Evolutionary conservation across 1,284 basidiomycete species (phyloP).

Genomic region (Ustilago tritici): DNA sequence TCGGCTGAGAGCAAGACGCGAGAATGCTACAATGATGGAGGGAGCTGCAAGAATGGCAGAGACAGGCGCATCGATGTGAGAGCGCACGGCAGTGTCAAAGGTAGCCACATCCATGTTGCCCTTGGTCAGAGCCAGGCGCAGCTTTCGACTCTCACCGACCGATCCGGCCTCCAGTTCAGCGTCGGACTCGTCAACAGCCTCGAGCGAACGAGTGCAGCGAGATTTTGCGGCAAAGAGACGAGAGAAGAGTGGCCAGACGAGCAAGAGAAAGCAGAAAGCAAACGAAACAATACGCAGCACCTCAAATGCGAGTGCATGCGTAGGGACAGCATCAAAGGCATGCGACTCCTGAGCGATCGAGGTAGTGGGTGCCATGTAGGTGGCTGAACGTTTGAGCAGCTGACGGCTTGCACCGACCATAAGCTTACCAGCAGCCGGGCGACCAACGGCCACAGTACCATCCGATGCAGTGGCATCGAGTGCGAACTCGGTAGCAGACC

Average conservation of each 20-base stretch:
- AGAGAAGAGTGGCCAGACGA: constrained; percentile 51
- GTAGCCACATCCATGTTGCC: constrained; percentile 32
- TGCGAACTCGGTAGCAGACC: constrained; percentile 51
- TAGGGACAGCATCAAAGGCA: constrained; percentile 54
- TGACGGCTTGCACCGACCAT: constrained; percentile 64
- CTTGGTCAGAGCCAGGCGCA: constrained; percentile 28
- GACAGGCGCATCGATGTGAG: constrained; percentile 20
- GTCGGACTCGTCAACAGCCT: not conserved
- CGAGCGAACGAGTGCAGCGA: constrained; percentile 2
- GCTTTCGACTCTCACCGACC: constrained; percentile 19
- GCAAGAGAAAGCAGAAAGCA: constrained; percentile 43
- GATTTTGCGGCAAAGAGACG: constrained; percentile 18
- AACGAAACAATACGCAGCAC: constrained; percentile 55
- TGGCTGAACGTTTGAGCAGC: constrained; percentile 61
- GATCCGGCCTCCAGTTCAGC: not conserved
- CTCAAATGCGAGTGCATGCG: constrained; percentile 57
- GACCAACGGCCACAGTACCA: constrained; percentile 23
- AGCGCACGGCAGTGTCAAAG: constrained; percentile 23
- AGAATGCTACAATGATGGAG: constrained; percentile 13
- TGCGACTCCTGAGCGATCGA: constrained; percentile 33
- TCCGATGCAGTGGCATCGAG: constrained; percentile 28
- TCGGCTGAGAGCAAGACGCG: constrained; percentile 25
- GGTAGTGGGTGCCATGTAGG: constrained; percentile 30
- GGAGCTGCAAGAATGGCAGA: constrained; percentile 25
- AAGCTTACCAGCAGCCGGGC: constrained; percentile 37